phyloP scores from a whole-genome alignment of 805 yeast genomes.

The Candida boidinii region DNA sequence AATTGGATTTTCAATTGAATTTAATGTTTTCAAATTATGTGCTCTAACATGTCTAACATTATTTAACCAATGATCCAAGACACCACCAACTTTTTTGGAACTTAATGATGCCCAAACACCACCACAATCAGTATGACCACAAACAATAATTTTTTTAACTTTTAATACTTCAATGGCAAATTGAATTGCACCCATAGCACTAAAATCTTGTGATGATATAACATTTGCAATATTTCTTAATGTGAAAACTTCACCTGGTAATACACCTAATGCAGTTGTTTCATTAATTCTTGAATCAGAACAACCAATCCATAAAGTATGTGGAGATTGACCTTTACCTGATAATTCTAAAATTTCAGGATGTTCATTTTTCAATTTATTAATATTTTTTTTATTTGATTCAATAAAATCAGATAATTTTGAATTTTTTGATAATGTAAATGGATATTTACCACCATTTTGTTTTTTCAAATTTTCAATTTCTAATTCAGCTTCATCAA shows the following conservation, averaged over 20 bases:
- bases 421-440: conserved; percentile 39
- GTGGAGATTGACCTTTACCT: conserved; percentile 84
- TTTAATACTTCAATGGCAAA: conserved; percentile 80
- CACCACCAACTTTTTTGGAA: conserved; percentile 55
- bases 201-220: conserved; percentile 60
- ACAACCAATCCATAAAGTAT: conserved; percentile 91
- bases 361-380: conserved; percentile 36
- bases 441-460: conserved; percentile 21
- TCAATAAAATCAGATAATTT: conserved; percentile 38
- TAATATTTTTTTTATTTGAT: conserved; percentile 39
- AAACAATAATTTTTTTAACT: conserved; percentile 72
- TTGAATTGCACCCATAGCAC: conserved; percentile 73
- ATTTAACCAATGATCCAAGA: conserved; percentile 64
- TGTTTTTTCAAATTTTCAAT: too few species aligned
- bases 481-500: too few species aligned
- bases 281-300: conserved; percentile 89
- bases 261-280: conserved; percentile 56
- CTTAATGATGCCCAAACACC: conserved; percentile 79
- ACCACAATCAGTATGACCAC: conserved; percentile 96
- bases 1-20: conserved; percentile 39
- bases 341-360: conserved; percentile 56
- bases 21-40: conserved; percentile 42
- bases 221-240: conserved; percentile 84
- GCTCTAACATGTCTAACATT: conserved; percentile 64
- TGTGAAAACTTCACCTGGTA: conserved; percentile 88